phyloP scores from a whole-genome alignment of 2,329 filamentous ascomycete species.

The Rhinocladiella similis region DNA sequence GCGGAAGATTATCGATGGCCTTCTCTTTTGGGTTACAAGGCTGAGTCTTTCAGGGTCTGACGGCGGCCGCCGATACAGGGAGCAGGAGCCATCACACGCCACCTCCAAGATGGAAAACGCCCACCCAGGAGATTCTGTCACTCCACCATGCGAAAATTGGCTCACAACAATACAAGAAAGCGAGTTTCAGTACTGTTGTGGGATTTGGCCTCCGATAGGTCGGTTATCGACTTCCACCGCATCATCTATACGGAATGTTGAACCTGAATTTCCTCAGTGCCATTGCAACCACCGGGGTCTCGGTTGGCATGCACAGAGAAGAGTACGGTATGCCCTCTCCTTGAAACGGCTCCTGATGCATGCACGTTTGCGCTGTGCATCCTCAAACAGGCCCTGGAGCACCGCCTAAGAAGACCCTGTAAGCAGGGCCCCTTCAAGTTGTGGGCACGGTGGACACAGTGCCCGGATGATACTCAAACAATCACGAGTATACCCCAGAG shows the following conservation, averaged over 20 bases:
- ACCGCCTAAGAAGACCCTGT: too few relatives aligned
- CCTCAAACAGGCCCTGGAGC: too few relatives aligned
- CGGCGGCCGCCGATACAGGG: constrained; percentile 1
- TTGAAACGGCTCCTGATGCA: background rate
- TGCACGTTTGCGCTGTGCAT: background rate
- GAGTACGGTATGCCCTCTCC: background rate
- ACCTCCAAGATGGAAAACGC: background rate
- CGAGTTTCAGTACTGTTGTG: background rate
- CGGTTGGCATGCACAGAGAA: too few relatives aligned
- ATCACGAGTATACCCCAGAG: too few relatives aligned
- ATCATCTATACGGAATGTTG: background rate
- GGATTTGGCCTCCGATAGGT: background rate
- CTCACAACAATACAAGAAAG: background rate
- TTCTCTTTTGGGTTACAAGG: background rate
- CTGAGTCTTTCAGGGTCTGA: background rate
- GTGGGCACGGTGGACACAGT: too few relatives aligned
- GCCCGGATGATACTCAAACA: too few relatives aligned
- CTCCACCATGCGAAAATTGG: background rate
- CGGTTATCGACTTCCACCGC: background rate
- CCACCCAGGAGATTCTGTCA: background rate
- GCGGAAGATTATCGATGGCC: background rate
- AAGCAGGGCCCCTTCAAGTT: background rate
- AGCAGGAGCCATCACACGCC: background rate
- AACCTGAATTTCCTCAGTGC: too few relatives aligned
- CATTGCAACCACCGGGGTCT: too few relatives aligned